A percentile compares a stretch with the other conserved stretches of the same genome.
phyloP scores from a whole-genome alignment of 148 eudicot genomes.

The Arctostaphylos glauca region DNA sequence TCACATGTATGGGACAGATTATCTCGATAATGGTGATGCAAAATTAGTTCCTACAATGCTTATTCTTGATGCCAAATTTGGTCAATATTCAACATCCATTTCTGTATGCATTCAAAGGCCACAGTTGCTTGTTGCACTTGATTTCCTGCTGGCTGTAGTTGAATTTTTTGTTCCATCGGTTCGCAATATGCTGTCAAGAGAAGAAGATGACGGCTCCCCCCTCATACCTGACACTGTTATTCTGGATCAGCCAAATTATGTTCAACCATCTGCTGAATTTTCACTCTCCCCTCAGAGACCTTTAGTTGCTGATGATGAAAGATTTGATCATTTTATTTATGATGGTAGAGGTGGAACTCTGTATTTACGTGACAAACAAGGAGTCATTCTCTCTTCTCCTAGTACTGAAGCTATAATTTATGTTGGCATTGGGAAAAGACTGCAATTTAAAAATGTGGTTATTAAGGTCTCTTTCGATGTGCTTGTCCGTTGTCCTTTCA shows the following conservation, averaged over 20 bases:
- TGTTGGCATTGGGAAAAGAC: conserved; percentile 78
- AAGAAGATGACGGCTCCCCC: conserved; percentile 54
- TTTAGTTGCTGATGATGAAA: conserved; percentile 75
- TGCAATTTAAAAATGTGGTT: conserved; percentile 74
- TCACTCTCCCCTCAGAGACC: conserved; percentile 77
- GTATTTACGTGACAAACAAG: conserved; percentile 62
- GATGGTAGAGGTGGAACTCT: conserved; percentile 88
- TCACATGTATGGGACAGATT: conserved; percentile 28
- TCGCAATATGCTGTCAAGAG: conserved; percentile 57
- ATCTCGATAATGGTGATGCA: conserved; percentile 21
- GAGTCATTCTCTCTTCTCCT: conserved; percentile 50
- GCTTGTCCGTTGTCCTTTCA: neutral
- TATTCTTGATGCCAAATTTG: conserved; percentile 77
- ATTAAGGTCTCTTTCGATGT: conserved; percentile 49
- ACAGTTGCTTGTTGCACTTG: conserved; percentile 94
- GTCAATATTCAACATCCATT: conserved; percentile 51
- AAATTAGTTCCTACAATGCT: conserved; percentile 73
- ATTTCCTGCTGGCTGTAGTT: conserved; percentile 78
- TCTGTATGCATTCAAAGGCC: conserved; percentile 89
- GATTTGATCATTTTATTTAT: conserved; percentile 61
- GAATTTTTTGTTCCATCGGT: conserved; percentile 93
- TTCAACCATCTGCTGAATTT: conserved; percentile 58
- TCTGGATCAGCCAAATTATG: conserved; percentile 51
- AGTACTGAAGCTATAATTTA: conserved; percentile 66
- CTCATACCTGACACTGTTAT: conserved; percentile 61